A percentile compares a stretch with the other conserved stretches of the same genome.
phyloP scores from a whole-genome alignment of 2,329 filamentous ascomycete genomes.

The Gaeumannomyces sp. region DNA sequence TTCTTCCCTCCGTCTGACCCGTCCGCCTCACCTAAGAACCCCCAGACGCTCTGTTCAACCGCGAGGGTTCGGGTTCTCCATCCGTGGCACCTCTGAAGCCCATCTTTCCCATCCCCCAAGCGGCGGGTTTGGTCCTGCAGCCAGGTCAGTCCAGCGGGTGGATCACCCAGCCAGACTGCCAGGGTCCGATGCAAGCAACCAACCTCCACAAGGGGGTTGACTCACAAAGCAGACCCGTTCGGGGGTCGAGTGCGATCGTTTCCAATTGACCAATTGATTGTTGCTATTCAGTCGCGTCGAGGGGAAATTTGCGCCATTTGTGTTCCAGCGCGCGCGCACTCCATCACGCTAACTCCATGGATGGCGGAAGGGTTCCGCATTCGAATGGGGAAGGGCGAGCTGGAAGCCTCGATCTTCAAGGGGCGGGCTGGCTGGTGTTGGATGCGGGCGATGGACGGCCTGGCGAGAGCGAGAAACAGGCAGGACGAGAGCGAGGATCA shows the following conservation, averaged over 20 bases:
- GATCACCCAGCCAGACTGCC: background rate
- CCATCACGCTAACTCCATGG: background rate
- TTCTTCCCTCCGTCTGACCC: background rate
- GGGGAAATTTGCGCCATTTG: slow-evolving; percentile 1
- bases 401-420: too few species aligned
- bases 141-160: background rate
- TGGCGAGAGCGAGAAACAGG: background rate
- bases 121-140: background rate
- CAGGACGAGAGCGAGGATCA: background rate
- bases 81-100: background rate
- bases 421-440: background rate
- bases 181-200: background rate
- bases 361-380: background rate
- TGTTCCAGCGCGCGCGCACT: background rate
- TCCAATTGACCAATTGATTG: background rate
- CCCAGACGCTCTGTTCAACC: too few species aligned
- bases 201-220: background rate
- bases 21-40: background rate
- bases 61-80: too few species aligned
- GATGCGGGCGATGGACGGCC: background rate
- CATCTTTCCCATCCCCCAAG: too few species aligned
- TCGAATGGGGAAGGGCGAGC: background rate
- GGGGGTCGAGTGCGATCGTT: background rate
- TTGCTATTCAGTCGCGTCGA: background rate
- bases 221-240: background rate